Percentiles rank a stretch among this genome's conserved stretches.
Conservation (phyloP, 179 eudicot species). For the Beta lomatogona region DNA sequence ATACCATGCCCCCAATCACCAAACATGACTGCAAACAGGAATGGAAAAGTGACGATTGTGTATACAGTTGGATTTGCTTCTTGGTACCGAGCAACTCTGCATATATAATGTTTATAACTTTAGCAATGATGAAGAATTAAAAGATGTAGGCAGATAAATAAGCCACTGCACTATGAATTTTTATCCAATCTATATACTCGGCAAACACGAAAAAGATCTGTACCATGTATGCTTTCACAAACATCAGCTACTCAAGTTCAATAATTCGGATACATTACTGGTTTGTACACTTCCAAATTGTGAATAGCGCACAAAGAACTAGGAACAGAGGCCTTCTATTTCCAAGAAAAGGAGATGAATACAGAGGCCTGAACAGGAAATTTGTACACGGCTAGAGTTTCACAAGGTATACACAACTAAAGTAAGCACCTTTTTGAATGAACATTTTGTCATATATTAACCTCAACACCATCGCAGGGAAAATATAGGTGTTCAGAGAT, state of each 20-base stretch:
- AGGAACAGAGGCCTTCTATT: neutral
- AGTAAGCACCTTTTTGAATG: neutral
- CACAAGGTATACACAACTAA: neutral
- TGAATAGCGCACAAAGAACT: neutral
- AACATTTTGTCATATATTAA: neutral
- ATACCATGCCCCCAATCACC: conserved; percentile 93
- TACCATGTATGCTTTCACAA: neutral
- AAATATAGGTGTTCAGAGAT: neutral
- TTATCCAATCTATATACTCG: neutral
- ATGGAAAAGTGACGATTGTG: conserved; percentile 74
- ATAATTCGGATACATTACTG: neutral
- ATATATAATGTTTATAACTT: conserved; percentile 21
- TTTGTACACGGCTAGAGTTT: neutral
- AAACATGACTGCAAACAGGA: conserved; percentile 85
- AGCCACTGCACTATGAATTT: neutral
- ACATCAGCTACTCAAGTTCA: conserved; percentile 1
- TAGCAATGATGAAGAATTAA: neutral
- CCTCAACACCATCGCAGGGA: neutral
- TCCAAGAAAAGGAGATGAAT: neutral
- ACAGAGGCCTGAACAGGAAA: neutral
- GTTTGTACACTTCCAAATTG: conserved; percentile 5
- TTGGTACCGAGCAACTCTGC: conserved; percentile 81
- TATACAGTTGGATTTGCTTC: conserved; percentile 82
- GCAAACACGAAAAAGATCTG: neutral
- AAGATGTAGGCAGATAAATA: neutral